These are phyloP conservation scores for Beauveria pseudobassiana DNA, from an alignment of 2,329 filamentous ascomycete species.

Conservation along the genomic window DNA sequence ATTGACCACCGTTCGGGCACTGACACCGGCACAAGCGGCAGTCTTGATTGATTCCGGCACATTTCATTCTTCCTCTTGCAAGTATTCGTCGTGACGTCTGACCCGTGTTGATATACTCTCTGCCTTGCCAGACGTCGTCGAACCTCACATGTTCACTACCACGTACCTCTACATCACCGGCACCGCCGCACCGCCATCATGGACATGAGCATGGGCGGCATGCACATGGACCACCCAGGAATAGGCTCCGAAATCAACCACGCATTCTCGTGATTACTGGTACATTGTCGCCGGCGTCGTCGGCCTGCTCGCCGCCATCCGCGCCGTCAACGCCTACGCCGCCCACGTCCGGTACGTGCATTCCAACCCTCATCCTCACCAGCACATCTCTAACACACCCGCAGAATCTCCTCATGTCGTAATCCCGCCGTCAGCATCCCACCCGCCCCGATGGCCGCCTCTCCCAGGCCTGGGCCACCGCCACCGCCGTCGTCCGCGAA, in stretches of 20 bases:
- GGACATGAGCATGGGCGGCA: slow-evolving; percentile 23
- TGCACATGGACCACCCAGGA: slow-evolving; percentile 26
- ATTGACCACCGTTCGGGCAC: neutral
- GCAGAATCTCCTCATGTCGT: slow-evolving; percentile 40
- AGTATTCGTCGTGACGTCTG: no score
- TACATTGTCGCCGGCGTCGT: slow-evolving; percentile 47
- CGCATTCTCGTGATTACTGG: slow-evolving; percentile 47
- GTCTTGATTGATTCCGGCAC: neutral
- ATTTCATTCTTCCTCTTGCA: no score
- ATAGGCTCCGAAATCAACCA: slow-evolving; percentile 38
- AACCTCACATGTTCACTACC: neutral
- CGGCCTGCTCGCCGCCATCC: slow-evolving; percentile 32
- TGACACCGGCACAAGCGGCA: neutral
- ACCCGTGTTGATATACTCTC: no score
- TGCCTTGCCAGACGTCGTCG: neutral
- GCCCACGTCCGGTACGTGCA: slow-evolving; percentile 31
- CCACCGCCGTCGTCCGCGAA: slow-evolving; percentile 50
- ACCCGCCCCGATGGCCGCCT: slow-evolving; percentile 41
- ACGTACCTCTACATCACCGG: neutral
- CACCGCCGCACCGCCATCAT: slow-evolving; percentile 11
- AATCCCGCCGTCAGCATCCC: slow-evolving; percentile 39
- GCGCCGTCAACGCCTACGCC: slow-evolving; percentile 36
- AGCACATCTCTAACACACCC: neutral
- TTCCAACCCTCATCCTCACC: neutral
- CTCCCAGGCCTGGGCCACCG: slow-evolving; percentile 49